A percentile compares a stretch with the other conserved stretches of the same genome.
phyloP scores from a whole-genome alignment of 2,329 filamentous ascomycete genomes.

The Sphaerulina vaccinii region DNA sequence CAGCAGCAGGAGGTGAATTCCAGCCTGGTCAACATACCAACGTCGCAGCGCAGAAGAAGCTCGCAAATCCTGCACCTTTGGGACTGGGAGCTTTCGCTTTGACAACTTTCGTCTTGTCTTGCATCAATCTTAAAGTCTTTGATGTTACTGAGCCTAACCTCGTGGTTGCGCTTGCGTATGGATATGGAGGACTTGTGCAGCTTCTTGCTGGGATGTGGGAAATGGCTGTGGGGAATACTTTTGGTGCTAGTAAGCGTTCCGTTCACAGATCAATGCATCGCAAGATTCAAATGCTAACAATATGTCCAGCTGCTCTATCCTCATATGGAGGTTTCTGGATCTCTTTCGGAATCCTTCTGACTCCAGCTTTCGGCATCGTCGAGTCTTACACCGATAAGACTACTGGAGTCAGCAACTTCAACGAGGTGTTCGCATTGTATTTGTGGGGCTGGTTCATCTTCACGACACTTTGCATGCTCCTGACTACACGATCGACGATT shows the following conservation, averaged over 20 bases:
- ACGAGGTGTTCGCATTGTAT: constrained; percentile 70
- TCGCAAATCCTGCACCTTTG: constrained; percentile 76
- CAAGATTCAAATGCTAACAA: neutral
- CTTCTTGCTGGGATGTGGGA: constrained; percentile 87
- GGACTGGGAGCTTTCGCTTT: constrained; percentile 77
- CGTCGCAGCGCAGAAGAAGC: constrained; percentile 43
- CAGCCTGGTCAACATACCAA: constrained; percentile 4
- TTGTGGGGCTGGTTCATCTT: constrained; percentile 83
- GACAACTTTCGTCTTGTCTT: constrained; percentile 76
- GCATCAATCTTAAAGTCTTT: constrained; percentile 68
- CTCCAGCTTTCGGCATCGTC: constrained; percentile 12
- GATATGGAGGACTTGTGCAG: constrained; percentile 76
- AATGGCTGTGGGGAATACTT: constrained; percentile 84
- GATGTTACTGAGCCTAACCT: constrained; percentile 63
- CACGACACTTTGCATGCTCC: constrained; percentile 70
- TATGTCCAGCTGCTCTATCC: constrained; percentile 70
- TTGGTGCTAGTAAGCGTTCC: constrained; percentile 53
- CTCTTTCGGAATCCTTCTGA: constrained; percentile 17
- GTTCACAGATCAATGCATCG: neutral
- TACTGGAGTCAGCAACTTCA: constrained; percentile 43
- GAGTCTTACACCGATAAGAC: constrained; percentile 38
- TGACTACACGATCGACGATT: constrained; percentile 73
- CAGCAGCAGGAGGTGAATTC: constrained; percentile 1
- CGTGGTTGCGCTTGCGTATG: constrained; percentile 67
- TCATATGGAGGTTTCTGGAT: constrained; percentile 65